Percentiles rank a stretch among this genome's conserved stretches.
phyloP scores from a whole-genome alignment of 2,329 filamentous ascomycete species.

The Plectosphaerella plurivora region DNA sequence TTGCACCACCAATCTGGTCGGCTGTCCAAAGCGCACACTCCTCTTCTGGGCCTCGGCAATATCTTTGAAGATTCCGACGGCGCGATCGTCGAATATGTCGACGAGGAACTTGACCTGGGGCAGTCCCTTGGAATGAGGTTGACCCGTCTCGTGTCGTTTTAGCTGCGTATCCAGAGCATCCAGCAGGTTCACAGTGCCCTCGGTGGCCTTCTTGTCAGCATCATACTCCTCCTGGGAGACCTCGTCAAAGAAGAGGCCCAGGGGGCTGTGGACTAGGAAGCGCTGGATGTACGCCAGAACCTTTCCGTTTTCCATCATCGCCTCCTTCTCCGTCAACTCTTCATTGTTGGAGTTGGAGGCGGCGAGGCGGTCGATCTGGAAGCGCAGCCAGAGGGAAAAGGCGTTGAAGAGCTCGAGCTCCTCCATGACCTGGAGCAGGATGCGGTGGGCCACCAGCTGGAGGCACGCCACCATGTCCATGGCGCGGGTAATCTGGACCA shows the following conservation, averaged over 20 bases:
- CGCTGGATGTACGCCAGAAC: constrained; percentile 75
- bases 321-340: constrained; percentile 74
- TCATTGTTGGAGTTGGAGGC: constrained; percentile 57
- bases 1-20: constrained; percentile 39
- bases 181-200: constrained; percentile 29
- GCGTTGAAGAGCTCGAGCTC: constrained; percentile 73
- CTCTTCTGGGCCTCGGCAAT: constrained; percentile 67
- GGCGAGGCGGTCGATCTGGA: constrained; percentile 75
- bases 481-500: constrained; percentile 56
- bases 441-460: constrained; percentile 68
- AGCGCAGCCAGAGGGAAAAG: constrained; percentile 80
- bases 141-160: constrained; percentile 37
- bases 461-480: constrained; percentile 71
- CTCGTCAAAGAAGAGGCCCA: constrained; percentile 56
- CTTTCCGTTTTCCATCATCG: constrained; percentile 66
- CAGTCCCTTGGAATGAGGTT: constrained; percentile 44
- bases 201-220: constrained; percentile 36
- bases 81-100: constrained; percentile 51
- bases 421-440: constrained; percentile 65
- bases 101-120: constrained; percentile 62
- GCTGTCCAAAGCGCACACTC: constrained; percentile 62
- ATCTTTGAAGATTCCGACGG: constrained; percentile 58
- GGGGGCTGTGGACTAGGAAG: constrained; percentile 61
- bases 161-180: constrained; percentile 39
- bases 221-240: constrained; percentile 46